Percentiles rank a stretch among this genome's conserved stretches.
phyloP scores from a whole-genome alignment of 23 red algal species.

The Cyanidioschyzon merolae region DNA sequence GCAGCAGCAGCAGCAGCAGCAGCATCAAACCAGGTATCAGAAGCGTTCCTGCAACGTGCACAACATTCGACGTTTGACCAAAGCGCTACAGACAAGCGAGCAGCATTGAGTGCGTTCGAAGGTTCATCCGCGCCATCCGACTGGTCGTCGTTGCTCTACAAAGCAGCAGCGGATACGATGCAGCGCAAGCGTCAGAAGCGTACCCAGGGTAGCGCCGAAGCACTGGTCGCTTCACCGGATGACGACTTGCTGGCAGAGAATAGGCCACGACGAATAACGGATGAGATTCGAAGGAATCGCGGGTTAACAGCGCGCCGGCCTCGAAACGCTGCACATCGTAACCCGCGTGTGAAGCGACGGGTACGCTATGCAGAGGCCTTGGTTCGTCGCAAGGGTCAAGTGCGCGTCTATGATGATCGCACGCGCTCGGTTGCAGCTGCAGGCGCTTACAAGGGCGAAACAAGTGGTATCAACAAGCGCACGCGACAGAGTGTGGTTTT shows the following conservation, averaged over 20 bases:
- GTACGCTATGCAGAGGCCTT: constrained; percentile 12
- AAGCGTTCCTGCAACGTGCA: too few relatives aligned
- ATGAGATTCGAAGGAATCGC: constrained; percentile 24
- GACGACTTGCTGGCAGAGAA: constrained; percentile 43
- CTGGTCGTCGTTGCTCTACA: too few relatives aligned
- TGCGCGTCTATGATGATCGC: not conserved
- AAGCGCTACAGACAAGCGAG: too few relatives aligned
- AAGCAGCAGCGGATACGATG: not conserved
- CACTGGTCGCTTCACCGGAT: not conserved
- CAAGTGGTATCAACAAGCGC: constrained; percentile 14
- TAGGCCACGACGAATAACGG: not conserved
- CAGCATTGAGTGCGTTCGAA: too few relatives aligned
- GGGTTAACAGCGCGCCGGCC: constrained; percentile 4
- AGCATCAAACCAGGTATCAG: not conserved
- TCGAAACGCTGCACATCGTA: constrained; percentile 30
- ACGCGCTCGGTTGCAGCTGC: not conserved
- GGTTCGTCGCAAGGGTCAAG: not conserved
- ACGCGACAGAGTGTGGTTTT: not conserved
- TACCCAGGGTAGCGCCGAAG: not conserved
- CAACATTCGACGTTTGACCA: too few relatives aligned
- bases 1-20: not conserved
- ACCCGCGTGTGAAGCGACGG: constrained; percentile 35
- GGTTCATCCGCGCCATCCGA: too few relatives aligned
- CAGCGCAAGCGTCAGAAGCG: not conserved
- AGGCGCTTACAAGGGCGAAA: not conserved